Base-by-base conservation (phyloP, 306 rosid species). In the Morella rubra region DNA sequence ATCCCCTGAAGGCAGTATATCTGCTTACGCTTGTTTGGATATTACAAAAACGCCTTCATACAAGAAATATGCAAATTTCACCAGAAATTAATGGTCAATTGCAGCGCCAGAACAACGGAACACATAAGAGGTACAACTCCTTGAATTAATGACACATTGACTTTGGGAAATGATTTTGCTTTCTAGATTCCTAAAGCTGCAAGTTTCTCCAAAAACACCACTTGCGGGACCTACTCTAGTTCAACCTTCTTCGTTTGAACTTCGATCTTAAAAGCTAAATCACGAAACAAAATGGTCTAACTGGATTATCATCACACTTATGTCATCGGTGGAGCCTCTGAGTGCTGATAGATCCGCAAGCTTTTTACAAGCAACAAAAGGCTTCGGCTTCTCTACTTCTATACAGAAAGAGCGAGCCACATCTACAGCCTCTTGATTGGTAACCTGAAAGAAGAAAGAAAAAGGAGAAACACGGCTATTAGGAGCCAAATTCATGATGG, bases 311-410 rank as follows among this genome's bases (percentile, higher is more conserved):
- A 87, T 78, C 41, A 80, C 87, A 52, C 81, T 87, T 42, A 76
- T 87, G 59, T 87, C 91, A 5, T 87, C 91, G 11, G 74, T 47
- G 42, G 91, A 87, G 75, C 87, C 91, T 67, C 87, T 79, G 44
- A 52, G 42, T 40, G 56, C 22, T 5, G 91, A 83, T 44, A 87
- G 79, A 8, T 79, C 73, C 52, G 66, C 87, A 5, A 87, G 82
- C 74, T 79, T 72, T 65, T 87, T 85, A 55, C 91, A 85, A 69
- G 91, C 89, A 15, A 84, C 76, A 58, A 73, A 58, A 7, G 76
- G 80, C 16, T 65, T 78, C 0, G 83, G 80, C 62, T 83, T 81
- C 58, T 81, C 80, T 5, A 55, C 53, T 50, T 80, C 86, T 5
- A 71, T 50, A 76, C 85, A 85, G 1, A 76, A 41, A 37, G 87